Percentiles rank a stretch among this genome's conserved stretches.
Evolutionary conservation across 208 protist genomes (phyloP).

Genomic region (Crithidia bombi): DNA sequence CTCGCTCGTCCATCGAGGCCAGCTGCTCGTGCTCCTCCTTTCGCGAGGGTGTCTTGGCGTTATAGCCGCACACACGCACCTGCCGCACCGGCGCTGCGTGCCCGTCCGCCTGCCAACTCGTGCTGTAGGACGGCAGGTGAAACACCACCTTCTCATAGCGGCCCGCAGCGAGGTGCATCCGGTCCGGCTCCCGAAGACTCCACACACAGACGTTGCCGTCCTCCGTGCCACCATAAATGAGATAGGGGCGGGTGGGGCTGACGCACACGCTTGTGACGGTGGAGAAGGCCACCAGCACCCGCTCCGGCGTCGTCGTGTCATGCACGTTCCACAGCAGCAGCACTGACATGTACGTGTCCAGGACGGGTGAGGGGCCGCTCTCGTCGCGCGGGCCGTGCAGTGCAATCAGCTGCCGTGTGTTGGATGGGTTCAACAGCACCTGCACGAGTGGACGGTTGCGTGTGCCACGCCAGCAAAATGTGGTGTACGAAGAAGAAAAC

Average conservation of each 20-base stretch:
- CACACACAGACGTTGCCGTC: constrained; percentile 78
- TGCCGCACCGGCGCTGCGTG: constrained; percentile 59
- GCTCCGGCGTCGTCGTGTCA: constrained; percentile 62
- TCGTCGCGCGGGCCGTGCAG: constrained; percentile 47
- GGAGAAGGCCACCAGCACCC: constrained; percentile 59
- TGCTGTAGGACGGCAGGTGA: constrained; percentile 76
- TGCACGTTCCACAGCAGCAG: constrained; percentile 81
- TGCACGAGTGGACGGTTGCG: constrained; percentile 58
- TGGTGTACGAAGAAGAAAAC: constrained; percentile 62
- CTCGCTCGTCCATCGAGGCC: constrained; percentile 63
- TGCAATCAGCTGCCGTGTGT: constrained; percentile 47
- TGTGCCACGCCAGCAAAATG: constrained; percentile 52
- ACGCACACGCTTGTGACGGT: constrained; percentile 58
- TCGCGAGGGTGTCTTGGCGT: constrained; percentile 37
- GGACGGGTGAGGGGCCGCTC: constrained; percentile 39
- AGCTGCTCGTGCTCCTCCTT: constrained; percentile 77
- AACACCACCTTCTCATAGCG: constrained; percentile 47
- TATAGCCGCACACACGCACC: constrained; percentile 71
- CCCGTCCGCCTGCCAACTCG: constrained; percentile 72
- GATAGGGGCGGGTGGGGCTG: constrained; percentile 61
- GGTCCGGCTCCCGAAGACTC: constrained; percentile 80
- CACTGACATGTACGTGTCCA: constrained; percentile 71
- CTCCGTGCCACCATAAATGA: constrained; percentile 74
- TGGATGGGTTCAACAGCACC: constrained; percentile 53
- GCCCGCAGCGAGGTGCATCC: constrained; percentile 63